Percentiles rank a stretch among this genome's conserved stretches.
Conservation (phyloP, 768 basidiomycete genomes). For the Tylopilus subfusipes region DNA sequence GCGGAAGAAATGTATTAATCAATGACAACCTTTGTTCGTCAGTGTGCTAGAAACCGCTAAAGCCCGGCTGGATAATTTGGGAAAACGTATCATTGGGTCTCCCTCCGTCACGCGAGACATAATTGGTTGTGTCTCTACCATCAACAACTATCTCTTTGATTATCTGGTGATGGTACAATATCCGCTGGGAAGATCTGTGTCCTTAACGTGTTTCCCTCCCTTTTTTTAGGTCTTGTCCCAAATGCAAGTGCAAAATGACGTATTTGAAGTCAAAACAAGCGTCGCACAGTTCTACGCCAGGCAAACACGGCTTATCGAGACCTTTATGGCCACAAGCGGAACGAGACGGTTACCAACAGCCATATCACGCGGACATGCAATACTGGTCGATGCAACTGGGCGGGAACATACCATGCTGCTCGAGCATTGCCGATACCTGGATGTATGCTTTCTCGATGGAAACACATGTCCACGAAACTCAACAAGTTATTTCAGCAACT, state of each 20-base stretch:
- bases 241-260: background rate
- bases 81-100: background rate
- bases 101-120: slow-evolving; percentile 3
- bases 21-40: background rate
- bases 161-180: slow-evolving; percentile 5
- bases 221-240: background rate
- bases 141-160: background rate
- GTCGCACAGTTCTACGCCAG: background rate
- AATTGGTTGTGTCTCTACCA: background rate
- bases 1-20: background rate
- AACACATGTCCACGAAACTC: background rate
- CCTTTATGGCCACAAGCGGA: background rate
- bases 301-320: background rate
- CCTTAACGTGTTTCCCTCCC: too few relatives aligned
- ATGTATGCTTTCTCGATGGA: background rate
- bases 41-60: background rate
- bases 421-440: background rate
- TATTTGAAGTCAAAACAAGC: background rate
- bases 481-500: background rate
- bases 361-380: background rate
- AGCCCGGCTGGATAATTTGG: background rate
- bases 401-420: background rate
- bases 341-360: background rate
- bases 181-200: too few relatives aligned
- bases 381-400: slow-evolving; percentile 2